Evolutionary conservation across 176 grass and related monocot genomes (phyloP).

Genomic region (Carex littledalei): DNA sequence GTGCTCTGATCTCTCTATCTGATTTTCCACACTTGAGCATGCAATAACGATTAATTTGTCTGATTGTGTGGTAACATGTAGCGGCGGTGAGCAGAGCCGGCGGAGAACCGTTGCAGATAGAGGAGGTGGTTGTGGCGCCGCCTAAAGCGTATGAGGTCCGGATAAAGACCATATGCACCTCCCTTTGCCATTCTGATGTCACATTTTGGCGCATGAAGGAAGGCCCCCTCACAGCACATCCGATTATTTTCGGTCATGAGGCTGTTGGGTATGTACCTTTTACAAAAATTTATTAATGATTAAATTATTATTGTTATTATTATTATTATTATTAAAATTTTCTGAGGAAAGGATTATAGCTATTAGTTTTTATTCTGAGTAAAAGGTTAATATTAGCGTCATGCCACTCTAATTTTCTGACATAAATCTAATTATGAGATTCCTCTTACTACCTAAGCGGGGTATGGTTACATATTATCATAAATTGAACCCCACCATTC

Average conservation of each 20-base stretch:
- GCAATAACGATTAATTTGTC: neutral
- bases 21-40: neutral
- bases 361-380: neutral
- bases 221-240: neutral
- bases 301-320: neutral
- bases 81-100: constrained; percentile 57
- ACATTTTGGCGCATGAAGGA: constrained; percentile 50
- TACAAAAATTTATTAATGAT: no score
- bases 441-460: neutral
- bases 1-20: neutral
- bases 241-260: constrained; percentile 50
- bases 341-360: neutral
- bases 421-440: neutral
- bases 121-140: constrained; percentile 75
- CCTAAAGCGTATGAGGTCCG: constrained; percentile 54
- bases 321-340: neutral
- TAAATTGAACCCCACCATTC: neutral
- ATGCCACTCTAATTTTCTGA: neutral
- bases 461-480: neutral
- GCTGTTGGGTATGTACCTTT: constrained; percentile 45
- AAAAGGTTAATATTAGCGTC: neutral
- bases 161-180: constrained; percentile 59
- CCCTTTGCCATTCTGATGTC: constrained; percentile 68
- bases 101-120: constrained; percentile 49
- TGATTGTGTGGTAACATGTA: neutral